Base-by-base conservation (phyloP, 495 filamentous ascomycete genomes). In the Aspergillus sparsus region DNA sequence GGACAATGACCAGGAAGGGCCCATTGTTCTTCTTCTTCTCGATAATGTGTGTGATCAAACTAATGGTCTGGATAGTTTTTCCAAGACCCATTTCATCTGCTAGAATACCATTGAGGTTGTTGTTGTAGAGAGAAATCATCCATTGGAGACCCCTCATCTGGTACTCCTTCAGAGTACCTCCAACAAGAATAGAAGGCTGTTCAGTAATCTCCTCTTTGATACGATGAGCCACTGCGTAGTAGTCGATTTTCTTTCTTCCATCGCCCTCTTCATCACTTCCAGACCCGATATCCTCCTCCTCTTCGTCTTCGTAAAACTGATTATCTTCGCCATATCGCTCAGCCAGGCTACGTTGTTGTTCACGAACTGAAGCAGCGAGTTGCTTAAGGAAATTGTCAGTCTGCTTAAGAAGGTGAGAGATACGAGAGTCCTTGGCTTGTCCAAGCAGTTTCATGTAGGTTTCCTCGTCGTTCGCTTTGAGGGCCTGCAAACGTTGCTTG, bases 51-150 rank as follows among this genome's bases (percentile, higher is more conserved):
- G 95, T 97, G 62, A 98, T 87, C 76, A 98, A 80, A 80, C 90
- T 95, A 78, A 98, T 98, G 42, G 95, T 98, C 78, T 98, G 94
- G 63, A 98, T 98, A 0, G 94, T 98, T 77, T 98, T 98, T 69
- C 94, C 94, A 59, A 98, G 90, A 87, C 94, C 94, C 94, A 98
- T 98, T 77, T 98, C 94, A 66, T 98, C 94, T 52, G 94, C 94
- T 61, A 98, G 79, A 63, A 98, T 98, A 83, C 94, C 94, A 72
- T 98, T 98, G 60, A 98, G 84, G 73, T 97, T 98, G 82, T 98
- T 98, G 85, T 98, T 98, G 78, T 98, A 98, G 21, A 98, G 83
- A 12, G 94, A 98, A 55, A 98, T 85, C 94, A 98, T 98, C 94
- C 94, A 98, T 72, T 98, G 94, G 60, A 98, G 74, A 77, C 94